Base-by-base conservation (phyloP, 169 alveolate genomes). In the Haemoproteus tartakovskyi region DNA sequence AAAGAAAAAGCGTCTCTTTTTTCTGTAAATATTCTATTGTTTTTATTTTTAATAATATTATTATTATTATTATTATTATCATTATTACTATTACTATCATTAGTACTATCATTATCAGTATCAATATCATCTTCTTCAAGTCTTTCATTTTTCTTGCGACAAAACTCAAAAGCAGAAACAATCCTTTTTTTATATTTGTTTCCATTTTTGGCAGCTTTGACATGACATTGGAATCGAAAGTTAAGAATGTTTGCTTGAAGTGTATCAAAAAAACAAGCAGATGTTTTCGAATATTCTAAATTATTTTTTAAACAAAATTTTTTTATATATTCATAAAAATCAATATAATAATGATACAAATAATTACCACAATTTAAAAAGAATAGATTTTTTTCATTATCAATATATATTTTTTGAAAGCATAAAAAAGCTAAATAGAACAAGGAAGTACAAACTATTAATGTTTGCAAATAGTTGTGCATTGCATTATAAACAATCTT, bases 351-450 rank as follows among this genome's bases (percentile, higher is more conserved):
- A 16, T 29, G 14, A 57, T 56, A 74, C 9, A 74, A 9, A 18
- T 21, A 57, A 57, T 74, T 74, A 41, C 63, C 84, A 18, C 62
- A 74, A 40, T 74, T 74, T 45, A 74, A 51, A 36, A 74, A 57
- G 45, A 56, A n/a, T 11, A 43, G 19, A 57, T 74, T 74, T 8
- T 45, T 18, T 51, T 43, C 37, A 56, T 74, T 57, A 16, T 30
- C 46, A 57, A 24, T 30, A n/a, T n/a, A n/a, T 56, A 74, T 21
- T 48, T 74, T 74, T 74, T 74, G 78, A 24, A 38, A 8, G 45
- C 84, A 74, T 11, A 74, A 16, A 74, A 56, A 74, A 29, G 62
- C 22, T 33, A 59, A 26, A 33, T 74, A 74, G 46, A 74, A 74
- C n/a, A 74, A 11, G 1, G 84, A 74, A 0, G 36, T 46, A 46